Base-by-base conservation (phyloP, 2,329 filamentous ascomycete species). In the Kalaharituber pfeilii region DNA sequence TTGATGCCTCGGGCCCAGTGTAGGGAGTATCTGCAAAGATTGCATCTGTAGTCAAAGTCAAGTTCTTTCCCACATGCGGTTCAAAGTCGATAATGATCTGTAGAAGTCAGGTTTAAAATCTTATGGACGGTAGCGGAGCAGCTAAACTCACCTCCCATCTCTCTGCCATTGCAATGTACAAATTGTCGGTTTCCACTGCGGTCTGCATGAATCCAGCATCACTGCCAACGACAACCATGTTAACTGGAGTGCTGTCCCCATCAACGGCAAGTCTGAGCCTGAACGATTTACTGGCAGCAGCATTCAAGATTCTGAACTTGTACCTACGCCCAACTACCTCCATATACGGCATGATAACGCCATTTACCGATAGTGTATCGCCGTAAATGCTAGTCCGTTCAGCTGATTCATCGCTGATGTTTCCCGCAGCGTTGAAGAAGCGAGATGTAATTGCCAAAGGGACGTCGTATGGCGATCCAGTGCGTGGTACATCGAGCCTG, bases 281-380 rank as follows among this genome's bases (percentile, higher is more conserved):
- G 72, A 75, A 78, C 6, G 70, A 69, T 47, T 72, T 65, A 25
- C 69, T 72, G 45, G 75, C 62, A 18, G 72, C 69, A 20, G 71
- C 71, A 62, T 79, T 72, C 22, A 77, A 69, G 54, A 78, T 62
- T 1, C 76, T 68, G 59, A 80, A 71, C 22, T 76, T 73, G 64
- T 80, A 79, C 64, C 78, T 79, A 62, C 76, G 71, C 3, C 75
- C 75, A 64, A 80, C 73, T 2, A 79, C 76, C 11, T 71, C 69
- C 7, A 77, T 59, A 57, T 70, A 77, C 2, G 77, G 77, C 74
- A 76, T 79, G 1, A 76, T 76, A 57, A 75, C 72, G 1, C 73
- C 73, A 60, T 79, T 79, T 51, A 79, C 75, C 33, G 77, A 71
- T 49, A 77, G 75, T 2, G 75, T 67, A 59, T 79, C 76, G 47